Percentiles rank a stretch among this genome's conserved stretches.
phyloP scores from a whole-genome alignment of 2,329 filamentous ascomycete genomes.

The Talaromyces sp. region DNA sequence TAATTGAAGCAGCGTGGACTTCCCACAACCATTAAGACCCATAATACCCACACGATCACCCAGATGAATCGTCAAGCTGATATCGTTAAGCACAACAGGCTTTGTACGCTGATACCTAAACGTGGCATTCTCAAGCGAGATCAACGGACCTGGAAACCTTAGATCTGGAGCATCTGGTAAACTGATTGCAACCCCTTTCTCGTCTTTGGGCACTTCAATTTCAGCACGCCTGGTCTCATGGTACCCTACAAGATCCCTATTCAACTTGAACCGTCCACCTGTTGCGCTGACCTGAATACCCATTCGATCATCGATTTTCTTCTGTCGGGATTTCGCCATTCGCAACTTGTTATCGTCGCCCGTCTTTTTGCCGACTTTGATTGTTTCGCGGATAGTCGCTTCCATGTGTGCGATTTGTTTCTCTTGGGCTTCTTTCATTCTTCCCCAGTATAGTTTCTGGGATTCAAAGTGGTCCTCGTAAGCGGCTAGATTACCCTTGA shows the following conservation, averaged over 20 bases:
- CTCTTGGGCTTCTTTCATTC: constrained; percentile 78
- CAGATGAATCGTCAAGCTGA: constrained; percentile 64
- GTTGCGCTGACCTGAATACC: constrained; percentile 67
- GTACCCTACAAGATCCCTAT: constrained; percentile 63
- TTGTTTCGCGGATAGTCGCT: constrained; percentile 67
- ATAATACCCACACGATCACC: constrained; percentile 90
- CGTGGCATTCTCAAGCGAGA: constrained; percentile 64
- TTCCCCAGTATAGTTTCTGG: constrained; percentile 61
- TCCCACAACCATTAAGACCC: constrained; percentile 94
- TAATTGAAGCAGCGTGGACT: constrained; percentile 96
- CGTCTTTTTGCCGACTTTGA: constrained; percentile 68
- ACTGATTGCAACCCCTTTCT: constrained; percentile 53
- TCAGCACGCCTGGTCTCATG: constrained; percentile 57
- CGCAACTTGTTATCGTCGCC: constrained; percentile 80
- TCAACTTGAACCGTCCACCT: constrained; percentile 75
- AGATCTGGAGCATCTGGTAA: constrained; percentile 63
- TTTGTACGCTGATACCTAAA: constrained; percentile 56
- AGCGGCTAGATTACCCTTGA: constrained; percentile 66
- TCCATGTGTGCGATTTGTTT: constrained; percentile 76
- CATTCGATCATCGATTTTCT: constrained; percentile 76
- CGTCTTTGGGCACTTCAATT: constrained; percentile 64
- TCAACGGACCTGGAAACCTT: constrained; percentile 67
- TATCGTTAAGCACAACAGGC: constrained; percentile 53
- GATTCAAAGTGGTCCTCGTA: constrained; percentile 65
- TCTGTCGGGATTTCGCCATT: constrained; percentile 78